Conservation (phyloP, 2,329 filamentous ascomycete genomes). For the Botrytis sinoallii region DNA sequence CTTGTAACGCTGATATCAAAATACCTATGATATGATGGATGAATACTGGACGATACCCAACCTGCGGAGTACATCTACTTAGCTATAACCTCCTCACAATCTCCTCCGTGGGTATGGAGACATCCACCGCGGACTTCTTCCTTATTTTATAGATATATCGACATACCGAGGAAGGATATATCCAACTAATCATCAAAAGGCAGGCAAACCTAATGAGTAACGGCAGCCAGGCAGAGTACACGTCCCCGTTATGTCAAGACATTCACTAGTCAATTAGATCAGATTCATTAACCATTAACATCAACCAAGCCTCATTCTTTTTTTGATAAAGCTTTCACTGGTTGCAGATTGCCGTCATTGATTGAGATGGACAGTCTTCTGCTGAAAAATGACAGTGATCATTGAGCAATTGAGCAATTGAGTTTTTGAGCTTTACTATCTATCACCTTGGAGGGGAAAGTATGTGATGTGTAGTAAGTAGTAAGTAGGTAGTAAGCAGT, state of each 20-base stretch:
- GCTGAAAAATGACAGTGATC: not conserved
- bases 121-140: not conserved
- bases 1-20: not conserved
- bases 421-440: not conserved
- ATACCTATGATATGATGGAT: not conserved
- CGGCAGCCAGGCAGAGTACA: not conserved
- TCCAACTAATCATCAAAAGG: not conserved
- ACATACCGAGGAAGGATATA: not conserved
- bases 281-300: not conserved
- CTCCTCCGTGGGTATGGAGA: not conserved
- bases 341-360: not conserved
- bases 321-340: not conserved
- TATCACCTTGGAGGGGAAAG: not conserved
- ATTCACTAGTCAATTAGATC: not conserved
- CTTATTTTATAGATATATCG: not conserved
- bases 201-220: not conserved
- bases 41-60: not conserved
- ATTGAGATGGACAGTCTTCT: not conserved
- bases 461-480: not conserved
- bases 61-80: not conserved
- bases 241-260: not conserved
- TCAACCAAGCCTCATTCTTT: not conserved
- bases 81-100: not conserved
- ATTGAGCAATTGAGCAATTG: not conserved
- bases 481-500: too few relatives aligned